Evolutionary conservation across 768 basidiomycete genomes (phyloP).

Genomic region (Ramaria sp.): DNA sequence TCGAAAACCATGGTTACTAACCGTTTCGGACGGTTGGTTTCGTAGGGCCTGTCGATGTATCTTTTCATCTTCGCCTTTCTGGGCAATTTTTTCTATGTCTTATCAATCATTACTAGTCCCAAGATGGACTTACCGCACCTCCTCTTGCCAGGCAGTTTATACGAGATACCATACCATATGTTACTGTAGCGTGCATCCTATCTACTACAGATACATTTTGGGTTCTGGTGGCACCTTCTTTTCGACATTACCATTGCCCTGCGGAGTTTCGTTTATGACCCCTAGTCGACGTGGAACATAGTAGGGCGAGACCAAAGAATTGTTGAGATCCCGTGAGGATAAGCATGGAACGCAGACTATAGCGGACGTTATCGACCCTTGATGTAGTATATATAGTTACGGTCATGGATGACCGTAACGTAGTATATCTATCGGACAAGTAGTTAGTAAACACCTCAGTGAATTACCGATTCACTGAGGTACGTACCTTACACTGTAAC

Average conservation of each 20-base stretch:
- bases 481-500: too few relatives aligned
- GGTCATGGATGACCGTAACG: too few relatives aligned
- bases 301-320: not conserved
- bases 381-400: too few relatives aligned
- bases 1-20: not conserved
- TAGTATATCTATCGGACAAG: too few relatives aligned
- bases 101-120: constrained; percentile 79
- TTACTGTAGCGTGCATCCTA: constrained; percentile 10
- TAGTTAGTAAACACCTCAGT: too few relatives aligned
- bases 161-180: constrained; percentile 77
- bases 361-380: too few relatives aligned
- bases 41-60: constrained; percentile 82
- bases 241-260: constrained; percentile 89
- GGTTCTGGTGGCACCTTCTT: constrained; percentile 84
- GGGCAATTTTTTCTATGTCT: constrained; percentile 89
- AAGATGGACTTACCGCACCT: constrained; percentile 44
- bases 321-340: too few relatives aligned
- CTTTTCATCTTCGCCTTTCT: constrained; percentile 90
- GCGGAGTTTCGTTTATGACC: constrained; percentile 67
- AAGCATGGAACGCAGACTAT: too few relatives aligned
- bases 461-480: too few relatives aligned
- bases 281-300: not conserved
- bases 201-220: constrained; percentile 61
- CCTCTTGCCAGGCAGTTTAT: constrained; percentile 57
- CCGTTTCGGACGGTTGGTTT: not conserved